Conservation (phyloP, 352 stramenopile species). For the Achlya hypogyna region DNA sequence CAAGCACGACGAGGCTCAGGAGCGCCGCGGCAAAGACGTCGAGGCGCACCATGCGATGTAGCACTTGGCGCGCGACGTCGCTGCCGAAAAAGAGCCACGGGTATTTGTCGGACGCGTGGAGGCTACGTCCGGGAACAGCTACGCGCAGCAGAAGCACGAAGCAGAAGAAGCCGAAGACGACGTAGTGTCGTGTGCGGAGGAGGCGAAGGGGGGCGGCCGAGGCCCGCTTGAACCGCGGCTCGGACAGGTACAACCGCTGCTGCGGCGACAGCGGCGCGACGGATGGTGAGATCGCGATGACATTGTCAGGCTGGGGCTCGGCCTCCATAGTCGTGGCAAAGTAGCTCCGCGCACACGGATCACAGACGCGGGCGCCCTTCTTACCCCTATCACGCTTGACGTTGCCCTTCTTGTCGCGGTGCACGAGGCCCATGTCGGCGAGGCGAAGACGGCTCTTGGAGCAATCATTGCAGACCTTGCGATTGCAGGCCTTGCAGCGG, state of each 20-base stretch:
- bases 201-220: conserved; percentile 27
- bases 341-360: conserved; percentile 57
- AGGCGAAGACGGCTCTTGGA: conserved; percentile 48
- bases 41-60: conserved; percentile 11
- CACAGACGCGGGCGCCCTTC: conserved; percentile 60
- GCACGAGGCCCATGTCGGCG: conserved; percentile 15
- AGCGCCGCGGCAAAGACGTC: conserved; percentile 16
- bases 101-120: background rate
- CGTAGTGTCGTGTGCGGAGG: conserved; percentile 17
- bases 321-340: conserved; percentile 29
- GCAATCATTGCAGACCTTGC: conserved; percentile 75
- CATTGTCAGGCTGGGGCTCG: background rate
- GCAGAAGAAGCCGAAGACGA: conserved; percentile 15
- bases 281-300: background rate
- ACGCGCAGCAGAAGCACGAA: conserved; percentile 14
- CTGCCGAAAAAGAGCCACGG: background rate
- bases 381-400: conserved; percentile 63
- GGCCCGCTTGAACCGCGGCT: conserved; percentile 25
- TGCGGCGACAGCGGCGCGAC: background rate
- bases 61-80: background rate
- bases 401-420: conserved; percentile 1
- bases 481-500: conserved; percentile 60
- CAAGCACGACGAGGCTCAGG: background rate
- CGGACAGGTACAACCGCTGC: background rate
- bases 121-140: background rate